phyloP scores from a whole-genome alignment of 169 alveolate species.

The Plasmodium gonderi region DNA sequence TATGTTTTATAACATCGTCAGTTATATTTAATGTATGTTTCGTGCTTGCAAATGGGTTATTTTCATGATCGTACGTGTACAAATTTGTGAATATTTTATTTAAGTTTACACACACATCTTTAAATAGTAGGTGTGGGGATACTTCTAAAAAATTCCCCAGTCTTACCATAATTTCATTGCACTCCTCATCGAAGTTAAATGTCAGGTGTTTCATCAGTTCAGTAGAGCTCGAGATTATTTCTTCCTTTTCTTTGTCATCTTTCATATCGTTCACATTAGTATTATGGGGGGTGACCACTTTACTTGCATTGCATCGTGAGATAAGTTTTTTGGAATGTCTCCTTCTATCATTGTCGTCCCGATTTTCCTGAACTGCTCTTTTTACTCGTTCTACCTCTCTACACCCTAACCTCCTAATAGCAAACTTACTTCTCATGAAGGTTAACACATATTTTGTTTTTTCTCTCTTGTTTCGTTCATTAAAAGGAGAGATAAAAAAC shows the following conservation, averaged over 20 bases:
- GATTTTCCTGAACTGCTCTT: too few species aligned
- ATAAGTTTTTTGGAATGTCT: neutral
- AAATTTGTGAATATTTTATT: conserved; percentile 49
- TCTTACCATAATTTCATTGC: conserved; percentile 58
- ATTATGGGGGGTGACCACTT: neutral
- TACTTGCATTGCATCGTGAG: neutral
- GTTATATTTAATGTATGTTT: conserved; percentile 43
- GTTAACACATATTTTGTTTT: neutral
- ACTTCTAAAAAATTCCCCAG: conserved; percentile 62
- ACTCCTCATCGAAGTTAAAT: conserved; percentile 51
- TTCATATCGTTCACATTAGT: neutral
- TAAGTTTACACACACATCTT: conserved; percentile 64
- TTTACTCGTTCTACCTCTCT: neutral
- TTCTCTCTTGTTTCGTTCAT: neutral
- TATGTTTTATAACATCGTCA: conserved; percentile 39
- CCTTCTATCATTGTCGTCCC: too few species aligned
- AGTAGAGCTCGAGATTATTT: neutral
- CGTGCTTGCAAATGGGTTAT: conserved; percentile 49
- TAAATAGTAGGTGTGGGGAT: conserved; percentile 54
- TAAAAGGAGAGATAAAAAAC: neutral
- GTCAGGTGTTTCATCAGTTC: conserved; percentile 33
- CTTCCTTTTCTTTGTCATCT: neutral
- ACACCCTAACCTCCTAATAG: neutral
- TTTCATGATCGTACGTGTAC: conserved; percentile 57
- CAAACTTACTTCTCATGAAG: neutral